A percentile compares a stretch with the other conserved stretches of the same genome.
Evolutionary conservation across 306 rosid genomes (phyloP).

Genomic region (Ceratonia siliqua): DNA sequence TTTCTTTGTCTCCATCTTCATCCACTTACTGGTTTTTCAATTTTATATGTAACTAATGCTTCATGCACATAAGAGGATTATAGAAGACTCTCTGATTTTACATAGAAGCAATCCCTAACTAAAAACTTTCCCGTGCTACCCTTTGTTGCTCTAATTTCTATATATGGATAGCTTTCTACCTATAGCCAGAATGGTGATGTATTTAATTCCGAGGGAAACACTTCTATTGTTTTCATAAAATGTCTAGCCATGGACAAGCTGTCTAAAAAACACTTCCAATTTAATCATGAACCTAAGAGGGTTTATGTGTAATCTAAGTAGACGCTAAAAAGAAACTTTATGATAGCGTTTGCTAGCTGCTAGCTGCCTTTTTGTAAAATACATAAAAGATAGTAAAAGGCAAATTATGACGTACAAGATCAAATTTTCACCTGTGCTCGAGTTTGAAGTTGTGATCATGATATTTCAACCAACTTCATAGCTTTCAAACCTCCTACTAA

Average conservation of each 20-base stretch:
- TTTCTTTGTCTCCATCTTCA: no score
- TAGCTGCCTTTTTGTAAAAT: background rate
- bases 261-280: background rate
- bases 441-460: slow-evolving; percentile 15
- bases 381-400: background rate
- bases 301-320: background rate
- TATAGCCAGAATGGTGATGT: background rate
- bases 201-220: background rate
- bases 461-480: background rate
- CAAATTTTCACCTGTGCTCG: slow-evolving; percentile 30
- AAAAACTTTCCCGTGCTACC: background rate
- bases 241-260: background rate
- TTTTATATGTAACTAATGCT: background rate
- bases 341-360: background rate
- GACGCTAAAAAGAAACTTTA: background rate
- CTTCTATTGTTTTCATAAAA: background rate
- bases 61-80: background rate
- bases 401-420: background rate
- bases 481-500: slow-evolving; percentile 9
- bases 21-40: no score
- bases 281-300: background rate
- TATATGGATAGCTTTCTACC: background rate
- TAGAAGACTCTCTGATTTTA: background rate
- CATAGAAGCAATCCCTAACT: background rate
- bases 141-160: slow-evolving; percentile 18